A percentile compares a stretch with the other conserved stretches of the same genome.
Evolutionary conservation across 768 basidiomycete species (phyloP).

Genomic region (Dictyophora rubrovolvata): DNA sequence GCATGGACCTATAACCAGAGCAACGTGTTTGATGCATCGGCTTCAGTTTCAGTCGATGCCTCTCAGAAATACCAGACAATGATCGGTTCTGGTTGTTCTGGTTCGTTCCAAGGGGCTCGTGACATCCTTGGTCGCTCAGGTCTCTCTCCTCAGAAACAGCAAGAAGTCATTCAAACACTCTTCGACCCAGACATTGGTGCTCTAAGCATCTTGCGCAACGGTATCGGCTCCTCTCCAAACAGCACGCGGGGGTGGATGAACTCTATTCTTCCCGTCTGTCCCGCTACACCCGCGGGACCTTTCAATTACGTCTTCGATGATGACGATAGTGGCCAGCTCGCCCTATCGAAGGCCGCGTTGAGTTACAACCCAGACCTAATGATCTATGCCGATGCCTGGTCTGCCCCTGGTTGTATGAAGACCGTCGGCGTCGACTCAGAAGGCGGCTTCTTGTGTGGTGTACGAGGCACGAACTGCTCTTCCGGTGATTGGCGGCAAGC

Average conservation of each 20-base stretch:
- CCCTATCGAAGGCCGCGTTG: constrained; percentile 5
- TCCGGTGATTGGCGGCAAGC: constrained; percentile 11
- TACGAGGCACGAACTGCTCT: constrained; percentile 9
- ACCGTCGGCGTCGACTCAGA: constrained; percentile 5
- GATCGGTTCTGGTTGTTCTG: neutral
- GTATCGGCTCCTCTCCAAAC: constrained; percentile 1
- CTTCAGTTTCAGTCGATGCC: neutral
- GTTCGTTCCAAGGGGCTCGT: neutral
- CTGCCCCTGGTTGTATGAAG: constrained; percentile 12
- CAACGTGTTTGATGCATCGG: neutral
- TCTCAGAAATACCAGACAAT: neutral
- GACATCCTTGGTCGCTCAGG: neutral
- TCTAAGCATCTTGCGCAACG: constrained; percentile 8
- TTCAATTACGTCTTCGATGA: constrained; percentile 7
- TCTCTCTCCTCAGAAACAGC: neutral
- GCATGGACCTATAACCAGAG: neutral
- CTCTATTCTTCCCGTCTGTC: neutral
- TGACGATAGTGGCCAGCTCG: constrained; percentile 6
- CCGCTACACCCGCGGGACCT: neutral
- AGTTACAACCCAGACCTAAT: constrained; percentile 1
- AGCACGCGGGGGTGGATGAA: neutral
- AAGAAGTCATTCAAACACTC: constrained; percentile 5
- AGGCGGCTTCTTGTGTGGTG: constrained; percentile 8
- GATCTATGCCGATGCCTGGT: constrained; percentile 12
- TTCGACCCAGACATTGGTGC: constrained; percentile 6